Base-by-base conservation (phyloP, 2,329 filamentous ascomycete species). In the Cercospora zeae-maydis region DNA sequence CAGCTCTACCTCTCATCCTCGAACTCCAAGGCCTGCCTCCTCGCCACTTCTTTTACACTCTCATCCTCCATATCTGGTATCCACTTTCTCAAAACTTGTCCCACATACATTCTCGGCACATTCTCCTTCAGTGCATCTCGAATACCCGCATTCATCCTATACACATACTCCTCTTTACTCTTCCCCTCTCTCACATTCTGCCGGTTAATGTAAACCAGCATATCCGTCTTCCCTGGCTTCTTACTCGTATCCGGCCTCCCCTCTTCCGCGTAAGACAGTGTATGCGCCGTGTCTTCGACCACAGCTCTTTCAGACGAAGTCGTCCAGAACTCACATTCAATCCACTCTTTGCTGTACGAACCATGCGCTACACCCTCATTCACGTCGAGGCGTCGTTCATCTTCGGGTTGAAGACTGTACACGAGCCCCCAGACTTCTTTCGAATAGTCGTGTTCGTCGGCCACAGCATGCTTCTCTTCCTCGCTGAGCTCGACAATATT, bases 111-210 rank as follows among this genome's bases (percentile, higher is more conserved):
- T 69, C 73, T 64, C 33, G 86, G 84, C 71, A 90, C 73, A 0
- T 84, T 84, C 66, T 80, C 75, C 64, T 70, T 70, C 14, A 84
- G 64, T 27, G 84, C 86, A 76, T 90, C 87, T 33, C 75, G 67
- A 30, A 90, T 85, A 1, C 85, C 87, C 66, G 74, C 75, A 72
- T 89, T 88, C 84, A 90, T 88, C 30, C 87, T 75, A 47, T 75
- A 78, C 7, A 89, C 75, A 70, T 89, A 90, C 76, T 89, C 87
- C 2, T 78, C 69, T 69, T 76, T 75, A 2, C 85, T 82, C 47
- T 47, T 62, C n/a, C 75, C 77, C 24, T 78, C 77, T 19, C 60
- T 67, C 0, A 75, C 72, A 21, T 79, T 67, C 49, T 78, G 63
- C 47, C 76, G 75, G 69, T 89, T 83, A 36, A 89, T 80, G 62